These are phyloP conservation scores for Tubosaeta sp. DNA, from an alignment of 768 basidiomycete species.

Conservation along the genomic window DNA sequence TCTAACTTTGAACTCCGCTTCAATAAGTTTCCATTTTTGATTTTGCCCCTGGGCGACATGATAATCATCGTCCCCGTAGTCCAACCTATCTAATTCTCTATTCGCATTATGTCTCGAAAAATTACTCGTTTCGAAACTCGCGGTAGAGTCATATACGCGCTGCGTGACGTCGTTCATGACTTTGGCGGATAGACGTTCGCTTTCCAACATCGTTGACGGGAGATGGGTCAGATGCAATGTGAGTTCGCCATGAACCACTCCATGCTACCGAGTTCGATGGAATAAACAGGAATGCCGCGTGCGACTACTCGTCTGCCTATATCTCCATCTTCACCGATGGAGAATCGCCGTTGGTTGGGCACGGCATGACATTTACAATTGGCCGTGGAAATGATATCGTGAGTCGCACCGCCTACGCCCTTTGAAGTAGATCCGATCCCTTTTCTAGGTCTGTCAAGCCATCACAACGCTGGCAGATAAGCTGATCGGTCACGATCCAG, in stretches of 20 bases:
- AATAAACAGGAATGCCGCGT: slow-evolving; percentile 79
- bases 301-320: slow-evolving; percentile 95
- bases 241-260: slow-evolving; percentile 14
- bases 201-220: slow-evolving; percentile 90
- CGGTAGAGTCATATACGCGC: slow-evolving; percentile 35
- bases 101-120: slow-evolving; percentile 30
- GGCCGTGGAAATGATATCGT: slow-evolving; percentile 95
- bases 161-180: background rate
- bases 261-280: background rate
- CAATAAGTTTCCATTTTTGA: slow-evolving; percentile 10
- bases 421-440: background rate
- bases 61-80: too few relatives aligned
- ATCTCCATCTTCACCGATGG: slow-evolving; percentile 67
- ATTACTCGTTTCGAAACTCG: slow-evolving; percentile 58
- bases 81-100: too few relatives aligned
- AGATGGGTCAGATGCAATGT: slow-evolving; percentile 95
- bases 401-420: slow-evolving; percentile 6
- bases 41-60: slow-evolving; percentile 3
- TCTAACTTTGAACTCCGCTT: slow-evolving; percentile 24
- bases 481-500: slow-evolving; percentile 78
- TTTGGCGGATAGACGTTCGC: slow-evolving; percentile 60
- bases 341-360: slow-evolving; percentile 68
- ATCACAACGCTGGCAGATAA: slow-evolving; percentile 76
- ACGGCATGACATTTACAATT: slow-evolving; percentile 94
- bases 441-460: slow-evolving; percentile 66